Evolutionary conservation across 257 asterid genomes (phyloP), one percentile per base, ranked within the genome.

Genomic region (Striga asiatica): DNA sequence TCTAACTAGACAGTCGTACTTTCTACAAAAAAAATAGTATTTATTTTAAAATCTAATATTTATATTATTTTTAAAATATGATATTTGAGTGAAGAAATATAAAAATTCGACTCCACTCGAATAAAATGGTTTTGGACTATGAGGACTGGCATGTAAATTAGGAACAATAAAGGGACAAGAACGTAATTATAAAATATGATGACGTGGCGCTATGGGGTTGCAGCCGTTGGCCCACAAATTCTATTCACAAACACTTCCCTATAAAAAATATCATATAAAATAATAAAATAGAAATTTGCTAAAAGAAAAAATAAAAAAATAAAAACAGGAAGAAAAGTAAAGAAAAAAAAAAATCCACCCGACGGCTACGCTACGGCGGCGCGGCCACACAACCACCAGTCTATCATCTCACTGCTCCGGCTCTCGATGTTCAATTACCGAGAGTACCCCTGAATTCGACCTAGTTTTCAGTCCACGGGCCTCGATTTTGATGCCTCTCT

Each of bases 361-460:
- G 50, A 50, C 5, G 68, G 60, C 80, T 59, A 21, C 69, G 74
- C 79, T 56, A 68, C 79, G 84, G 68, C 84, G 79, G 83, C 70
- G 75, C 79, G 79, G 68, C 68, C 80, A 66, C 80, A 66, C 64
- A 65, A 56, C 58, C 58, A 60, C 60, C 65, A 29, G 67, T 48
- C 75, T 43, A 69, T 54, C 55, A 34, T 2, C 71, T 38, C 70
- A 37, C 74, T 56, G 49, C 41, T 72, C 64, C 55, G 6, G 34
- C 61, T 47, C 18, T 43, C 21, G 42, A 16, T 29, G 38, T 27
- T 29, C 0, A 60, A 18, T 56, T 34, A 41, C 58, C 54, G 18
- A 46, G 51, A 18, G n/a, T 47, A 34, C 54, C 54, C 69, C 56
- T 31, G 19, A 56, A 50, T 38, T 34, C 64, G n/a, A 54, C n/a